Evolutionary conservation across 1,284 basidiomycete species (phyloP), one percentile per base, ranked within the genome.

Genomic region (Ustilago cynodontis): DNA sequence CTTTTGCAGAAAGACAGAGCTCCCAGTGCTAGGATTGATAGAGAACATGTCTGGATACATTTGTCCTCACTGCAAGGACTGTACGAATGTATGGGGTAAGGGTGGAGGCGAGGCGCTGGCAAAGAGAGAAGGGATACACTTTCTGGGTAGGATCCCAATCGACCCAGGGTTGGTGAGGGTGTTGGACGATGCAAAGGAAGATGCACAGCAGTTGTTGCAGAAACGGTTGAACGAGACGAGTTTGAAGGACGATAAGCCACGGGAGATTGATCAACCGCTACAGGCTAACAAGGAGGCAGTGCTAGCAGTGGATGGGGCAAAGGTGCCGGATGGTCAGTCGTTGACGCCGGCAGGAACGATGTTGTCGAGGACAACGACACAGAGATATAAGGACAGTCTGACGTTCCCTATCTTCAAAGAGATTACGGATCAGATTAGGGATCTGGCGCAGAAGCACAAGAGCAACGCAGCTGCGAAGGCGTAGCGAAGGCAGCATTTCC

Each of bases 1-100:
- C 49, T 99, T 99, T 87, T 94, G 95, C 14, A 91, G 92, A 20
- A 91, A 94, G 26, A 93, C 95, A 54, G 89, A 90, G 33, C 88
- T 99, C 10, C 94, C 93, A 5, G 91, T 99, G n/a, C 87, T 98
- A 52, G 97, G 97, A 7, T 87, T 99, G 56, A 92, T 99, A 71
- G 97, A 99, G 86, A 99, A 99, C 87, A 98, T 99, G 97, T 94
- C 94, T 66, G 97, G 97, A 45, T 99, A 98, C 87, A 93, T 93
- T 11, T 99, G 97, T 84, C 96, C 96, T 24, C 87, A 88, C 68
- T 88, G 87, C 65, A 92, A 93, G 26, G 95, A 98, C 86, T 90
- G 98, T 77, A 94, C 92, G 87, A 94, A 97, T 84, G 91, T 97
- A 56, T 99, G 98, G 87, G 97, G 95, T 7, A 93, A 91, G 11